Evolutionary conservation across 768 basidiomycete species (phyloP), one percentile per base, ranked within the genome.

Genomic region (Hydnum rufescens): DNA sequence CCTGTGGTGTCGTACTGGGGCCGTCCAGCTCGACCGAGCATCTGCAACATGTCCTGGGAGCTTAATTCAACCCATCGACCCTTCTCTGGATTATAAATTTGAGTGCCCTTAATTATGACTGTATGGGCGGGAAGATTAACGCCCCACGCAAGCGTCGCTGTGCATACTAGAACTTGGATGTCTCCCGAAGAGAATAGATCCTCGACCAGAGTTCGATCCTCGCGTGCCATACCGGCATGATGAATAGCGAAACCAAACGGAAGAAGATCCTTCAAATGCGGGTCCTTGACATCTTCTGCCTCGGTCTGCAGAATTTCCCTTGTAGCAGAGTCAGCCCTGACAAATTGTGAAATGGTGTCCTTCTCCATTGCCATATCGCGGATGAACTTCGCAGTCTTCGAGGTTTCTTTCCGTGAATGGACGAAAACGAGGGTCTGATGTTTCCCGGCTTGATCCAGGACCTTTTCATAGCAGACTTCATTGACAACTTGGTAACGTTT

Each of bases 91-190:
- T 95, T 96, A 67, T 97, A 99, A 56, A 97, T 92, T 67, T 97
- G 92, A 0, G 95, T 97, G n/a, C 95, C 95, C 64, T 97, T 99
- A 72, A 99, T 96, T 68, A 97, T 89, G 66, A 96, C 93, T 4
- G 88, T 83, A 58, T 97, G 95, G 1, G 92, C 93, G 2, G 95
- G 95, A 0, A 97, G 69, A 63, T 99, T 99, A 66, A 99, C 93
- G 69, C 93, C 95, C 95, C 95, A 99, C 0, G 95, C 95, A 32
- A 99, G 79, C 2, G 93, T 97, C 3, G 95, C 95, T 0, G 95
- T 99, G 63, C 88, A 95, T 42, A 95, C 88, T 25, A 99, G 71
- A 0, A 97, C 92, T 62, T 93, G 90, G 29, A 99, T 72, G 23
- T 85, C 79, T 0, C 90, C 87, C 49, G 93, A 87, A 5, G 78